Conservation (phyloP, 805 yeast species). For the Jamesozyma rosinii region DNA sequence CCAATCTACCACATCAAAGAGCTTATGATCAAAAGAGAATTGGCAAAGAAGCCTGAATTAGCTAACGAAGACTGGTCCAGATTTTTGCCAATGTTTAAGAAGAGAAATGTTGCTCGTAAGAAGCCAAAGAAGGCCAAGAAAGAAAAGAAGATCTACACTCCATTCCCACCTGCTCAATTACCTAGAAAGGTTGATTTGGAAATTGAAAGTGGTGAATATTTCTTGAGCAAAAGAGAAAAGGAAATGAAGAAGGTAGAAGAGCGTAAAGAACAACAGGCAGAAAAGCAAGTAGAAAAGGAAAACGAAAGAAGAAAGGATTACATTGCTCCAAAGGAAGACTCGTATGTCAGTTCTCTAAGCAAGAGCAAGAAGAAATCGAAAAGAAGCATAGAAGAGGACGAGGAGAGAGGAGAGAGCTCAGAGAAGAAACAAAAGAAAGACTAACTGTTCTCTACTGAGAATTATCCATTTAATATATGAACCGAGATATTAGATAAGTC, state of each 20-base stretch:
- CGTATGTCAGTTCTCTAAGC: conserved; percentile 23
- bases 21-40: conserved; percentile 91
- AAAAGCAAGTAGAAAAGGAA: conserved; percentile 53
- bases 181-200: conserved; percentile 96
- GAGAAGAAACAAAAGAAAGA: conserved; percentile 3
- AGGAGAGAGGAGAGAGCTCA: not conserved
- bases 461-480: too few relatives aligned
- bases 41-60: conserved; percentile 88
- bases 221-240: conserved; percentile 80
- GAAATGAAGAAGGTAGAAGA: conserved; percentile 60
- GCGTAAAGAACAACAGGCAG: conserved; percentile 71
- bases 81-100: conserved; percentile 92
- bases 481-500: too few relatives aligned
- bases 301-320: conserved; percentile 68
- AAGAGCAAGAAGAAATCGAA: conserved; percentile 2
- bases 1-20: conserved; percentile 98
- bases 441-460: not conserved
- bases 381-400: conserved; percentile 1
- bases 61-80: conserved; percentile 96
- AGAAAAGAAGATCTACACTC: conserved; percentile 76
- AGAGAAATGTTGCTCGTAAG: conserved; percentile 90
- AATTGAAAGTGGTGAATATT: conserved; percentile 97
- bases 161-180: conserved; percentile 96
- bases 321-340: conserved; percentile 76
- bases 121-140: conserved; percentile 61